Evolutionary conservation across 108 stramenopile genomes (phyloP).

Genomic region (Discostella pseudostelligera): DNA sequence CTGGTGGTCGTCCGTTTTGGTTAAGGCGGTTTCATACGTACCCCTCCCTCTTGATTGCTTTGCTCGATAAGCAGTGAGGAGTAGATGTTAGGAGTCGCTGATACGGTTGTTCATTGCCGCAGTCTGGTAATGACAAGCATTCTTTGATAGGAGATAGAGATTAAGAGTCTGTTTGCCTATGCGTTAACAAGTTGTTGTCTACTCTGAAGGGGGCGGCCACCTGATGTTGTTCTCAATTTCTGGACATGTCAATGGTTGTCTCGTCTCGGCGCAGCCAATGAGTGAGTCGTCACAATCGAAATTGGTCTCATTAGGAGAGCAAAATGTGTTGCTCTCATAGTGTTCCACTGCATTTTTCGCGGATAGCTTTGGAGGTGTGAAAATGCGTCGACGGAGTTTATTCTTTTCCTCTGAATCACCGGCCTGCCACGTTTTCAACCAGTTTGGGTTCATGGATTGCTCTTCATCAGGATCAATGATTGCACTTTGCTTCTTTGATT

Average conservation of each 20-base stretch:
- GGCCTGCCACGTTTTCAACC: slow-evolving; percentile 20
- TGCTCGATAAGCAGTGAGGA: too few relatives aligned
- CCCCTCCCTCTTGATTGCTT: too few relatives aligned
- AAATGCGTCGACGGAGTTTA: slow-evolving; percentile 11
- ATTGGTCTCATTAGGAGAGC: neutral
- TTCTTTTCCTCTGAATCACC: slow-evolving; percentile 4
- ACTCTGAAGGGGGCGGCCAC: neutral
- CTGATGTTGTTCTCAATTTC: neutral
- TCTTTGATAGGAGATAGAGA: too few relatives aligned
- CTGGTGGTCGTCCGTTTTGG: too few relatives aligned
- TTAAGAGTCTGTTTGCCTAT: too few relatives aligned
- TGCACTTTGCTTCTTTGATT: slow-evolving; percentile 1
- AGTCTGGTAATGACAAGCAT: too few relatives aligned
- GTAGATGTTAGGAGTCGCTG: too few relatives aligned
- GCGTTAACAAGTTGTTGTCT: too few relatives aligned
- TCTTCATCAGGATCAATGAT: slow-evolving; percentile 11
- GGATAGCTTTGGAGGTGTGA: slow-evolving; percentile 28
- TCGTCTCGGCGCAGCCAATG: neutral
- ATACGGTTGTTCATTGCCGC: too few relatives aligned
- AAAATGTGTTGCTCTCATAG: neutral
- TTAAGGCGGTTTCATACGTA: too few relatives aligned
- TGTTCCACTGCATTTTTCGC: slow-evolving; percentile 4
- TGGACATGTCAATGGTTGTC: neutral
- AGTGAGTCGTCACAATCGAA: slow-evolving; percentile 5
- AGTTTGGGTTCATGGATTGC: slow-evolving; percentile 13